Base-by-base conservation (phyloP, 2,329 filamentous ascomycete species). In the Colletotrichum higginsianum region DNA sequence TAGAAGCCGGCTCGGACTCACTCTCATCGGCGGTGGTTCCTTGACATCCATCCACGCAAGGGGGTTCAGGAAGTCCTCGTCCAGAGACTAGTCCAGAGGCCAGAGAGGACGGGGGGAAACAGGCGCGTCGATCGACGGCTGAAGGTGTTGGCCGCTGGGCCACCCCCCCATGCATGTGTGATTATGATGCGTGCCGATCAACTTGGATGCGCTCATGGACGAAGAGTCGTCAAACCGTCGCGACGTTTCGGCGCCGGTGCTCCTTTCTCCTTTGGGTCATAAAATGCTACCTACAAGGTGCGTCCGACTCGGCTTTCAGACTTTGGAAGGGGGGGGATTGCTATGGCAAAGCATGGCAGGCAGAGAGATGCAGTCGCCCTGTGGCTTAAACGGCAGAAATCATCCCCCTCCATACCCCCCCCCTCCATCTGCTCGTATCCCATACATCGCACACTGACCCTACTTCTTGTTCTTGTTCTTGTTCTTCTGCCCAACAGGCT, bases 151-250 rank as follows among this genome's bases (percentile, higher is more conserved):
- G 61, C 52, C 64, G 68, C 62, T 71, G 68, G 23, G 26, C 46
- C 30, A 7, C 30, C 6, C 6, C 30, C 6, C 6, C 30, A 30
- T 30, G 8, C 30, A 30, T 8, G 30, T 30, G 8, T 30, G 30
- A 30, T 30, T 30, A 30, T 30, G 52, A 40, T 52, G n/a, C 44
- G 50, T 67, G 30, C 30, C 67, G 68, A 71, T 71, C 65, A 52
- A 42, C 58, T 21, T 21, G 18, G 38, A 47, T 44, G 16, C 47
- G 26, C 30, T 30, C 30, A 42, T 16, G 21, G 46, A 13, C 16
- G 9, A 42, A 26, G 9, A 63, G 11, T 13, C 15, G 57, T 40
- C 30, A 42, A 61, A 42, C 35, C 46, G 21, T 23, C 44, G 26
- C 26, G 42, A 18, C 38, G 23, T 61, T 49, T 40, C 30, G 35